phyloP scores from a whole-genome alignment of 768 basidiomycete species.

The Calvatia gigantea region DNA sequence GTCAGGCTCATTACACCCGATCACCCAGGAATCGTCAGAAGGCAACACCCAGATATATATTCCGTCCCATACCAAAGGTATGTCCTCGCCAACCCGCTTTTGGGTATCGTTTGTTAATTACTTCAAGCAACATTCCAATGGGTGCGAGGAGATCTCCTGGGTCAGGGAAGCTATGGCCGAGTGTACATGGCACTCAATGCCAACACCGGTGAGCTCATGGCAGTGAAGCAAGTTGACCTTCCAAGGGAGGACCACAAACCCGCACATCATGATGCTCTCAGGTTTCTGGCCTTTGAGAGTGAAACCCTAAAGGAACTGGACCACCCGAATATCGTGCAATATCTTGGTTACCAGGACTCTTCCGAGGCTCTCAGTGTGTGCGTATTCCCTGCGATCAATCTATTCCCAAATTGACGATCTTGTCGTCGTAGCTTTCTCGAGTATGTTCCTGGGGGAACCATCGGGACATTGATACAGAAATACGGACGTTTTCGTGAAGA shows the following conservation, averaged over 20 bases:
- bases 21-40: not conserved
- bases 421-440: slow-evolving; percentile 72
- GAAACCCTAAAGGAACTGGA: slow-evolving; percentile 84
- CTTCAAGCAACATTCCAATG: slow-evolving; percentile 72
- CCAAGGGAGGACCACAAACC: slow-evolving; percentile 68
- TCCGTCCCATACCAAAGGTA: slow-evolving; percentile 5
- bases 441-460: slow-evolving; percentile 94
- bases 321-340: slow-evolving; percentile 90
- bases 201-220: slow-evolving; percentile 88
- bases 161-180: slow-evolving; percentile 89
- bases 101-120: not conserved
- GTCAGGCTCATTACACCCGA: not conserved
- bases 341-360: slow-evolving; percentile 84
- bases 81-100: not conserved
- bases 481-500: slow-evolving; percentile 82
- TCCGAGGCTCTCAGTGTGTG: slow-evolving; percentile 75
- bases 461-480: slow-evolving; percentile 71
- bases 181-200: slow-evolving; percentile 92
- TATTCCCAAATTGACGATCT: not conserved
- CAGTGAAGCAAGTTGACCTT: slow-evolving; percentile 94
- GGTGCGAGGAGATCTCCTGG: slow-evolving; percentile 90
- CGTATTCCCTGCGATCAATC: slow-evolving; percentile 20
- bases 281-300: slow-evolving; percentile 83
- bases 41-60: not conserved
- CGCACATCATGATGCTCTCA: slow-evolving; percentile 65